Conservation (phyloP, 2,329 filamentous ascomycete genomes). For the Gaeumannomyces sp. region DNA sequence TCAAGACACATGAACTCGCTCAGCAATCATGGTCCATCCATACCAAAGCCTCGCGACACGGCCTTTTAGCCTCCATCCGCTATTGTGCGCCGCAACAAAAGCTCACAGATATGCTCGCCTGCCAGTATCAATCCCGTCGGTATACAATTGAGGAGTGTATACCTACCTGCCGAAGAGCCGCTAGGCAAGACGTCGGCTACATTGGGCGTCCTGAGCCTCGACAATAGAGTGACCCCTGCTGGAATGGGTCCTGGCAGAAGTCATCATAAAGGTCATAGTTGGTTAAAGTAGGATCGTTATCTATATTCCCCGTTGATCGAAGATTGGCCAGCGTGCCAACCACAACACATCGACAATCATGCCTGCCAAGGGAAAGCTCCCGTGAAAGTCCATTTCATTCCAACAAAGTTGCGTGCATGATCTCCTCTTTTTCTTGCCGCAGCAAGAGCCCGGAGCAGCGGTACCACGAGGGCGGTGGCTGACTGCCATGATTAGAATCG, state of each 20-base stretch:
- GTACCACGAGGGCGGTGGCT: background rate
- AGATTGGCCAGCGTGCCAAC: constrained; percentile 4
- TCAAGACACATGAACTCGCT: background rate
- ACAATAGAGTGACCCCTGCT: background rate
- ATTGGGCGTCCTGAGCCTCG: background rate
- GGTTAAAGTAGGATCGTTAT: constrained; percentile 10
- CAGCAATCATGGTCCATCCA: background rate
- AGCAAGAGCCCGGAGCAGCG: background rate
- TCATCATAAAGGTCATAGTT: constrained; percentile 10
- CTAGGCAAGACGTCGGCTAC: background rate
- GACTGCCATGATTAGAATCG: background rate
- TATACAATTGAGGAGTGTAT: background rate
- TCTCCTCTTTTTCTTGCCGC: background rate
- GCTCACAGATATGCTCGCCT: background rate
- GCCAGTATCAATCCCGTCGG: background rate
- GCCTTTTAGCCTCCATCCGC: background rate
- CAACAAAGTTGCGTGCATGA: background rate
- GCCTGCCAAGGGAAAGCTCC: background rate
- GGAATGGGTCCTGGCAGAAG: constrained; percentile 3
- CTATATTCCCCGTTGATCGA: constrained; percentile 8
- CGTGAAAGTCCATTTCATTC: background rate
- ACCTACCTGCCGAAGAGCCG: background rate
- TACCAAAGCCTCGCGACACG: background rate
- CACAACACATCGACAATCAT: constrained; percentile 4
- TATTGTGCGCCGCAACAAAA: background rate